Base-by-base conservation (phyloP, 345 rosid species). In the Hibiscus syriacus region DNA sequence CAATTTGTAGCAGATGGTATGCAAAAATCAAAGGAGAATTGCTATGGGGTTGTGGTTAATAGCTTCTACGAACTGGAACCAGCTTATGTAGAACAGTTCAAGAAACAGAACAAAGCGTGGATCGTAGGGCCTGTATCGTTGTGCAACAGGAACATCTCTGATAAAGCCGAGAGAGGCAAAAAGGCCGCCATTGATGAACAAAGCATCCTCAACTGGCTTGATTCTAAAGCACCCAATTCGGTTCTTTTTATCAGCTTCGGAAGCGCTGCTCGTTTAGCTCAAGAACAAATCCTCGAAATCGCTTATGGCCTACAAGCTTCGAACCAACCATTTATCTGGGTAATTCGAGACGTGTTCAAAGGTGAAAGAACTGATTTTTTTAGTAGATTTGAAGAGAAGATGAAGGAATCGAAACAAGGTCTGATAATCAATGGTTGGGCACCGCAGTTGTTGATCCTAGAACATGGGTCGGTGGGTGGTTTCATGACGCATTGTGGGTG, bases 401-500 rank as follows among this genome's bases (percentile, higher is more conserved):
- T 73, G 6, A 45, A 55, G 55, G 77, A 54, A 8, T 74, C 78
- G 7, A 34, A 62, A 12, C 74, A 43, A 8, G 85, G 86, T 26
- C 19, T 83, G 9, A 69, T 85, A 12, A 78, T 83, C 38, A 32
- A 67, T n/a, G 87, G 86, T 20, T 83, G 88, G 90, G 87, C 83
- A 0, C 85, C 90, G 0, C 86, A 85, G 60, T 11, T 80, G 58
- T 17, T 80, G 74, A 80, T 85, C 19, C 56, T 85, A 6, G 81
- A 76, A 5, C 87, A 83, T 65, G 50, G 30, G 2, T 74, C 87
- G 1, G 61, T 80, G 1, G 85, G 84, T 20, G 85, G 84, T 6
- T 85, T 83, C 63, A 25, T 85, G 74, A 79, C 84, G 0, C 90
- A 79, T 39, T 85, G 87, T 4, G 87, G 87, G 7, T 83, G 85